Evolutionary conservation across 805 yeast species (phyloP).

Genomic region (Candida awuae): DNA sequence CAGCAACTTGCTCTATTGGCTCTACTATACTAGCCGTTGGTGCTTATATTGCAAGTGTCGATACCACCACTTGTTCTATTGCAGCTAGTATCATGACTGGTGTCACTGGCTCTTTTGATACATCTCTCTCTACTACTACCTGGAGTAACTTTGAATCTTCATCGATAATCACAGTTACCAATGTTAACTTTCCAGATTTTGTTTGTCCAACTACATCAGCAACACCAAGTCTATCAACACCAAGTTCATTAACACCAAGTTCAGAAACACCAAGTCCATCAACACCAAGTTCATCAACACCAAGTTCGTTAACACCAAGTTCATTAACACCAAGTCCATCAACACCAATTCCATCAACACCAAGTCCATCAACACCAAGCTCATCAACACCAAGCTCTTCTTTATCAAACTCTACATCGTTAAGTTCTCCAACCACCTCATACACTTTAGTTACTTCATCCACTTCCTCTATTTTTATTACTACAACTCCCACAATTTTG

Average conservation of each 20-base stretch:
- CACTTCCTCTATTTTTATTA: neutral
- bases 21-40: conserved; percentile 2
- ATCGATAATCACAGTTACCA: conserved; percentile 2
- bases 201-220: conserved; percentile 3
- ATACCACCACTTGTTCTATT: neutral
- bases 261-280: neutral
- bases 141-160: conserved; percentile 1
- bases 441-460: neutral
- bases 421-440: neutral
- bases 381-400: conserved; percentile 1
- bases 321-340: too few species aligned
- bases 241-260: too few species aligned
- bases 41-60: conserved; percentile 2
- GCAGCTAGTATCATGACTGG: neutral
- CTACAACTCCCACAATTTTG: conserved; percentile 1
- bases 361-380: conserved; percentile 1
- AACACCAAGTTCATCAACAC: neutral
- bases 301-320: too few species aligned
- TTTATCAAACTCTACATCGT: conserved; percentile 2
- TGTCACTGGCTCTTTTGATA: neutral
- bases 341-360: neutral
- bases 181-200: neutral
- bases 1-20: neutral
- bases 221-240: too few species aligned
- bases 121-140: neutral